Percentiles rank a stretch among this genome's conserved stretches.
Evolutionary conservation across 2,329 filamentous ascomycete species (phyloP).

Genomic region (Sporothrix pallida): DNA sequence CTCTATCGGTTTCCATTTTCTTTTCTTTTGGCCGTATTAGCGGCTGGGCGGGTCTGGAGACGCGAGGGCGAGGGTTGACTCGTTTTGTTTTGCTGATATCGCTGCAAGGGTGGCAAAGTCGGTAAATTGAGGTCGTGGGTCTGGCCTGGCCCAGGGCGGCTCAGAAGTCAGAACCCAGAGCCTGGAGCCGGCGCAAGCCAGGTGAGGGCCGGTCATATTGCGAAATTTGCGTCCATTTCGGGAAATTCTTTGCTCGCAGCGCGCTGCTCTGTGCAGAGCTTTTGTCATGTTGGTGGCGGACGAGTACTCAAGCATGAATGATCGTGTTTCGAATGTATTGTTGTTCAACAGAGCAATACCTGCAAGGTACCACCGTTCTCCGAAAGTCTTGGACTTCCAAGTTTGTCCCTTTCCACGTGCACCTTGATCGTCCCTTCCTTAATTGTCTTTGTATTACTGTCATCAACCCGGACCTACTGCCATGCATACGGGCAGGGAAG

Average conservation of each 20-base stretch:
- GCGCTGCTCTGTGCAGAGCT: background rate
- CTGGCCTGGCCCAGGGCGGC: background rate
- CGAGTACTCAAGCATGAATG: background rate
- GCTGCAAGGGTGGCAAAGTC: constrained; percentile 33
- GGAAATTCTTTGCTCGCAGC: background rate
- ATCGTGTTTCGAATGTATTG: constrained; percentile 1
- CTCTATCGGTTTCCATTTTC: background rate
- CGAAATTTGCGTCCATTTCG: constrained; percentile 9
- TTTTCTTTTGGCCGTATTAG: constrained; percentile 1
- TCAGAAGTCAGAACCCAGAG: background rate
- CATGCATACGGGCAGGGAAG: background rate
- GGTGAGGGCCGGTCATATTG: background rate
- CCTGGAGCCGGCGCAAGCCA: background rate
- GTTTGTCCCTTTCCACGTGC: constrained; percentile 9
- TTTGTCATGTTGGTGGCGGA: background rate
- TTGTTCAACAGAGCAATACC: background rate
- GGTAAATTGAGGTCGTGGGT: constrained; percentile 18
- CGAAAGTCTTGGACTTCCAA: background rate
- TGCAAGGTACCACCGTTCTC: background rate
- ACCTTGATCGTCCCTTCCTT: background rate
- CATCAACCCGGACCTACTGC: too few relatives aligned
- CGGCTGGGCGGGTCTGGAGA: constrained; percentile 22
- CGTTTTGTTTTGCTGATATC: background rate
- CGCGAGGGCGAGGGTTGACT: constrained; percentile 3
- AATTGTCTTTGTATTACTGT: background rate